phyloP scores from a whole-genome alignment of 2,329 filamentous ascomycete genomes.

The Talaromyces sp. region DNA sequence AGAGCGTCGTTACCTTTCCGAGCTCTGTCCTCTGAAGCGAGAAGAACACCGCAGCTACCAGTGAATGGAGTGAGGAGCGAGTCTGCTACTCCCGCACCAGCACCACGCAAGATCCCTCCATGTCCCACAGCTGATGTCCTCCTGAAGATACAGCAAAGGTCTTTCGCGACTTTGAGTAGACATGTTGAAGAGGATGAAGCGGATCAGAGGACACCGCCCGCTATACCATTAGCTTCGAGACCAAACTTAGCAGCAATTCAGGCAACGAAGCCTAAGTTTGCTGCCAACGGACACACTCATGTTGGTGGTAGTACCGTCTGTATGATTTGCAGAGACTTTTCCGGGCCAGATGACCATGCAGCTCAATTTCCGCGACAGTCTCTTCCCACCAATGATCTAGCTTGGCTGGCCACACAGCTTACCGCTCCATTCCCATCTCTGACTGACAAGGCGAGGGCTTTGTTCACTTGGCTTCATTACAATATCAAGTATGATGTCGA shows the following conservation, averaged over 20 bases:
- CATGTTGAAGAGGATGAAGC: slow-evolving; percentile 22
- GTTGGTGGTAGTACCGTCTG: slow-evolving; percentile 48
- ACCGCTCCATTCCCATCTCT: slow-evolving; percentile 73
- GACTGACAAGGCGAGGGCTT: slow-evolving; percentile 86
- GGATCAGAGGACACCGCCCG: slow-evolving; percentile 38
- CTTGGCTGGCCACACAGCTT: slow-evolving; percentile 71
- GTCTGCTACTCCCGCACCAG: slow-evolving; percentile 20
- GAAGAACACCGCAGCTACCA: not conserved
- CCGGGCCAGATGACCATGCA: slow-evolving; percentile 72
- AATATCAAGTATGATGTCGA: slow-evolving; percentile 82
- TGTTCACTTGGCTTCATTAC: slow-evolving; percentile 94
- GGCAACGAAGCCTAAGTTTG: slow-evolving; percentile 48
- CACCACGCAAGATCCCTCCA: slow-evolving; percentile 34
- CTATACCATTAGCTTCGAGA: slow-evolving; percentile 53
- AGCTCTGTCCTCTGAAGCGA: slow-evolving; percentile 9
- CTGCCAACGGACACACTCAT: slow-evolving; percentile 20
- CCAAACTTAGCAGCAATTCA: slow-evolving; percentile 57
- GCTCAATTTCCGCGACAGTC: slow-evolving; percentile 69
- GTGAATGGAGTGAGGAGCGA: slow-evolving; percentile 21
- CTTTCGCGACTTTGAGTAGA: slow-evolving; percentile 48
- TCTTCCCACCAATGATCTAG: slow-evolving; percentile 65
- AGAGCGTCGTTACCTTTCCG: slow-evolving; percentile 11
- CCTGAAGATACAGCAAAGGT: slow-evolving; percentile 41
- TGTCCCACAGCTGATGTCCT: slow-evolving; percentile 33
- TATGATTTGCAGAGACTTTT: slow-evolving; percentile 83